Evolutionary conservation across 2,329 filamentous ascomycete species (phyloP), one percentile per base, ranked within the genome.

Genomic region (Didymella segeticola): DNA sequence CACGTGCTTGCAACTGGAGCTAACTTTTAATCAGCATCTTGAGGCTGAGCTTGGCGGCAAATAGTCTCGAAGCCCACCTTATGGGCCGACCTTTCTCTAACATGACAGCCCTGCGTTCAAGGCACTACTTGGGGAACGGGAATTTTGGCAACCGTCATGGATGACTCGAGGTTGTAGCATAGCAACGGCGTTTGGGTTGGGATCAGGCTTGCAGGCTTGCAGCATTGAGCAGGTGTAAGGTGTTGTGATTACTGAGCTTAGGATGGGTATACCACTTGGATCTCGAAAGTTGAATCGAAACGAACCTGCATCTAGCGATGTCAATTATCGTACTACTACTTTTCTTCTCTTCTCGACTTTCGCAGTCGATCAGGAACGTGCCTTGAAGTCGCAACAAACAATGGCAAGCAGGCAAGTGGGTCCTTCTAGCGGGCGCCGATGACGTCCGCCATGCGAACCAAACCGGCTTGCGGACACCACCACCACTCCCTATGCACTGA

Each of bases 1-100:
- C 11, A 14, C 12, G 27, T 34, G 8, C 7, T 31, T 12, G 20
- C 4, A 17, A 31, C 1, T 29, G 26, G 15, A 38, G 29, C 57
- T 61, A 53, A 59, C 20, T 10, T 17, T 41, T 6, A 6, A 27
- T 12, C 43, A 71, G 68, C 68, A 71, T 60, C 59, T 71, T 17
- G 68, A 71, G 54, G 53, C 61, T n/a, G 68, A 71, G 43, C 60
- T 69, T 19, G 61, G 60, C 9, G 67, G 67, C 17, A 71, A 71
- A 43, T 71, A 53, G 43, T 23, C 17, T 23, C 5, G 14, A 25
- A 22, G 17, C 14, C 3, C 17, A 17, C 2, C n/a, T 8, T 14
- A 17, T 38, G n/a, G n/a, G n/a, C n/a, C n/a, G n/a, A n/a, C n/a
- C n/a, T n/a, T n/a, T n/a, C n/a, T n/a, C n/a, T n/a, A n/a, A n/a